Base-by-base conservation (phyloP, 2,329 filamentous ascomycete genomes). In the Hypoxylon sp. region DNA sequence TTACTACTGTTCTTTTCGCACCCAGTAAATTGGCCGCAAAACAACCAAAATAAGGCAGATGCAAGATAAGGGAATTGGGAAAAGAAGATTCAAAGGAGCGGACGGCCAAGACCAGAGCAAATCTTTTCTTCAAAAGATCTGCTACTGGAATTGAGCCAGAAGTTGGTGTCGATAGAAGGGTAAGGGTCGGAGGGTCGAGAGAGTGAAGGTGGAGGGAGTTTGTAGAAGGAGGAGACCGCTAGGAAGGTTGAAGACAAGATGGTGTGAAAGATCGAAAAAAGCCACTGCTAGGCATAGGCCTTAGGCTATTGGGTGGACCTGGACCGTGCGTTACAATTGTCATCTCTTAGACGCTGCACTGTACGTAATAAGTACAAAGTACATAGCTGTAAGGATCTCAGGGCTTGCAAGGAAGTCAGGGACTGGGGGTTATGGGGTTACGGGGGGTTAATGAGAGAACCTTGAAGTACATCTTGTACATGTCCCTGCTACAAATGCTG, bases 61-160 rank as follows among this genome's bases (percentile, higher is more conserved):
- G 67, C 68, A 69, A 59, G 65, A 65, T 69, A 67, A 59, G 67
- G 56, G 70, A 74, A 70, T 69, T 44, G 52, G 52, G 49, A 57
- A 59, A 67, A 70, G 65, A 48, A 64, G 68, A 70, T 55, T 73
- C 68, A 84, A 82, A 82, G 81, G 84, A 87, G 83, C 80, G 84
- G 84, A 87, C 84, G 84, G 84, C 75, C 83, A 80, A 85, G 78
- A 84, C 84, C 85, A 87, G 84, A 77, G 79, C 77, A 80, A 84
- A 81, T 81, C 76, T 76, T 73, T 72, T 56, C 7, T 26, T 26
- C 70, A 62, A 64, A 43, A 80, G 80, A 80, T 79, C 75, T 80
- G 81, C 82, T 75, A 75, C 83, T 81, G 84, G 84, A 84, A 85
- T 84, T 81, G 84, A 78, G 81, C 85, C 84, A 86, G 73, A 61